Evolutionary conservation across 169 alveolate species (phyloP), one percentile per base, ranked within the genome.

Genomic region (Pseudocohnilembus persalinus): DNA sequence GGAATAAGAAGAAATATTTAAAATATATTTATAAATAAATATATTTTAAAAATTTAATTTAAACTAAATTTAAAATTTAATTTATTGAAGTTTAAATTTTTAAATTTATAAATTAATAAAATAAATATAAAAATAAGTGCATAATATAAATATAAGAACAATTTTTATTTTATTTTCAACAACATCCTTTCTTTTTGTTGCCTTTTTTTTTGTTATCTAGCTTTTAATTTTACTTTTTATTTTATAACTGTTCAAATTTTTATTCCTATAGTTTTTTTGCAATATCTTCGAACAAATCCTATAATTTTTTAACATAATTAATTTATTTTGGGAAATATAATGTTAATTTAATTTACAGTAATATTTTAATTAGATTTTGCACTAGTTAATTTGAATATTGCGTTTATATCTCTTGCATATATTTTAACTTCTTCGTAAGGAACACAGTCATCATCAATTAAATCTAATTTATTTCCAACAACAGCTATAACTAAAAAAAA

Each of bases 391-490:
- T 79, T 34, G 29, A 79, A 79, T 34, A 79, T 49, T 0, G 84
- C 84, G 16, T 79, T 63, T 63, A 79, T 49, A 35, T n/a, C 86
- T 31, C 75, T 65, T 32, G 90, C 90, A 81, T 86, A 86, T 0
- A 25, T 29, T 29, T 80, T 86, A 72, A 87, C 90, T 30, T 86
- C 90, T 29, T 86, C 90, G 65, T 86, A 86, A 29, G 64, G 31
- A 49, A 86, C 90, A n/a, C 80, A 77, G 34, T 86, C 90, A 25
- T 82, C 80, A 25, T 86, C 90, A 28, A 86, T 86, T 28, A 86
- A 29, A 81, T 86, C 90, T 11, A 72, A 31, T 72, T 86, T 86
- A 76, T 86, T 86, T 1, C 90, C 90, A 11, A 86, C 90, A 4
- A 86, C 78, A 29, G 83, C 87, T 31, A 80, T 64, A 20, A 76